Conservation (phyloP, 495 filamentous ascomycete species). For the Penicillium flavigenum region DNA sequence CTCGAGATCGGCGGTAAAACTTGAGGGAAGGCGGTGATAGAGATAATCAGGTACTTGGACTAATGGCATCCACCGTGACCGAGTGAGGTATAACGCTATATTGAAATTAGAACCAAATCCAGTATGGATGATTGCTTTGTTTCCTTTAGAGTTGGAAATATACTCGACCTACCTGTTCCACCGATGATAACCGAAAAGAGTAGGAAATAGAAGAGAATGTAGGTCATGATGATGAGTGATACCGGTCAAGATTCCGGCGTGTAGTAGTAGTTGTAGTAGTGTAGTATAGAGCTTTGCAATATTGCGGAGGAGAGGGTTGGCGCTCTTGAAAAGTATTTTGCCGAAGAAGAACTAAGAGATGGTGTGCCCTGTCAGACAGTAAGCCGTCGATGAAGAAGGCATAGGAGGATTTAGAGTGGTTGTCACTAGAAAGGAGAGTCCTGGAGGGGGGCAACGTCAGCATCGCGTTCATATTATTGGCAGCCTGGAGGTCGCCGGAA, state of each 20-base stretch:
- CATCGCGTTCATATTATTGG: conserved; percentile 5
- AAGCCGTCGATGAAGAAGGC: not conserved
- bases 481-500: conserved; percentile 10
- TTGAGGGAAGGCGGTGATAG: conserved; percentile 71
- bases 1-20: conserved; percentile 79
- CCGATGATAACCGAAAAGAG: conserved; percentile 61
- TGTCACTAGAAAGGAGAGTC: not conserved
- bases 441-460: conserved; percentile 9
- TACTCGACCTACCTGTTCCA: conserved; percentile 52
- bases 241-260: not conserved
- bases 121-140: conserved; percentile 1
- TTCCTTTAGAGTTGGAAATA: not conserved
- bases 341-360: not conserved
- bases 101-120: conserved; percentile 15
- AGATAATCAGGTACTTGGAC: conserved; percentile 58
- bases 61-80: conserved; percentile 68
- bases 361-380: not conserved
- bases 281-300: conserved; percentile 4
- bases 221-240: conserved; percentile 54
- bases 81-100: conserved; percentile 73
- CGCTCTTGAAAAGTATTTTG: not conserved
- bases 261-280: not conserved
- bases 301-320: not conserved
- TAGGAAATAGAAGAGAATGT: conserved; percentile 75
- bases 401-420: not conserved